Percentiles rank a stretch among this genome's conserved stretches.
Conservation (phyloP, 768 basidiomycete species). For the Albatrellus ellisii region DNA sequence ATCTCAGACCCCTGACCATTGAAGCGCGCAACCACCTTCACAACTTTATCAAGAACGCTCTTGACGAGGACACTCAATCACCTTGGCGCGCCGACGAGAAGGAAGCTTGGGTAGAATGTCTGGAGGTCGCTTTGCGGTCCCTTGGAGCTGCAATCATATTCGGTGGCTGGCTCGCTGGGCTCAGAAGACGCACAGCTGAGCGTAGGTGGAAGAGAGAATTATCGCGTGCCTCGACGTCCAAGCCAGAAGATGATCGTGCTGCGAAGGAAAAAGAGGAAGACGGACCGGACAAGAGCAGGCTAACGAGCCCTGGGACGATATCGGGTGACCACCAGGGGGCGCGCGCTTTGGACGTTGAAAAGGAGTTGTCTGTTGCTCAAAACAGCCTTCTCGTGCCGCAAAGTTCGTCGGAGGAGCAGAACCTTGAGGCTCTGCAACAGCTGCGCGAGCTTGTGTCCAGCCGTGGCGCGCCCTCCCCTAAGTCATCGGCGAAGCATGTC, state of each 20-base stretch:
- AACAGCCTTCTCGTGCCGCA: neutral
- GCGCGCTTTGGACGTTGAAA: neutral
- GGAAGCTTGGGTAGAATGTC: conserved; percentile 3
- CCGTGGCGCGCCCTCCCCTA: conserved; percentile 16
- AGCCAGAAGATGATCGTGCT: conserved; percentile 6
- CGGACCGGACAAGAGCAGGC: conserved; percentile 3
- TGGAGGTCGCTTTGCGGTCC: conserved; percentile 7
- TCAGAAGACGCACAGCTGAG: conserved; percentile 6
- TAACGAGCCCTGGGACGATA: neutral
- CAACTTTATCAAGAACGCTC: conserved; percentile 1
- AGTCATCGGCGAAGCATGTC: conserved; percentile 30
- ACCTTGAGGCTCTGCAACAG: conserved; percentile 15
- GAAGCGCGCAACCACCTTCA: conserved; percentile 6
- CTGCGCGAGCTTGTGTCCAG: conserved; percentile 18
- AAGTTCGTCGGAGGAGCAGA: conserved; percentile 5
- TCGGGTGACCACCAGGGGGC: conserved; percentile 1
- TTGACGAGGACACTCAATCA: conserved; percentile 9
- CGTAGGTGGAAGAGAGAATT: conserved; percentile 1
- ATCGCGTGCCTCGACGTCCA: neutral
- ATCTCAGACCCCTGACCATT: conserved; percentile 3
- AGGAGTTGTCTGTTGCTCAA: neutral
- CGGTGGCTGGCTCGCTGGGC: conserved; percentile 7
- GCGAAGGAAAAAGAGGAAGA: conserved; percentile 9
- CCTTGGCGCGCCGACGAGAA: conserved; percentile 4
- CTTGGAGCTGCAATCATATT: conserved; percentile 4